Base-by-base conservation (phyloP, 176 grass and related monocot species). In the Panicum miliaceum region DNA sequence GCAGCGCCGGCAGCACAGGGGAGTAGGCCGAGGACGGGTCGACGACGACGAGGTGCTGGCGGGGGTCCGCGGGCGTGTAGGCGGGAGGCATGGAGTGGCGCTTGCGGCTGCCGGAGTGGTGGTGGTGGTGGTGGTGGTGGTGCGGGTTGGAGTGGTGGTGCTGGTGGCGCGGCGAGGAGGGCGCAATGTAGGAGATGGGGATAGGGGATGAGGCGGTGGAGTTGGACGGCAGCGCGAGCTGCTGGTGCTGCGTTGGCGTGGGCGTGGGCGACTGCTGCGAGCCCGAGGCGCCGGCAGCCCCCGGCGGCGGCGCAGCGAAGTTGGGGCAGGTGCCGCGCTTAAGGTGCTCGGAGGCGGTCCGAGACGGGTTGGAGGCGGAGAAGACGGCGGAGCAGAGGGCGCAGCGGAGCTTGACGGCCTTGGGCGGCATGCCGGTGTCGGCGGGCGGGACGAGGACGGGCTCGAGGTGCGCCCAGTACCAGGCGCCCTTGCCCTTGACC, bases 291-390 rank as follows among this genome's bases (percentile, higher is more conserved):
- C 52, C 81, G 19, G 64, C 43, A 38, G 83, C 66, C 46, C 64
- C 68, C 5, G 89, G 58, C 34, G 89, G 83, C 64, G 73, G 92
- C 19, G 85, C 85, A 43, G 89, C 25, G 58, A 92, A 94, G 58
- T 94, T 92, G 65, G 92, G 92, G 83, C 92, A 94, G 19, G 92
- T 91, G 46, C 92, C 89, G 43, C 92, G 92, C 89, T 94, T 92
- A 35, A 94, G 92, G 90, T 94, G 92, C 77, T 94, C 89, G n/a
- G 92, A 91, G 22, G 92, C 92, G 2, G 92, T 90, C 20, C 92
- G 71, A 6, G 92, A 94, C 22, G 92, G 89, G 67, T 94, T 94
- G 36, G 92, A 94, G 0, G 92, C 92, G 40, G 89, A 94, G 87
- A 94, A 94, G 19, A 94, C 77, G 75, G 92, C 92, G 13, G 90